Base-by-base conservation (phyloP, 176 grass and related monocot genomes). In the Oryza longistaminata region DNA sequence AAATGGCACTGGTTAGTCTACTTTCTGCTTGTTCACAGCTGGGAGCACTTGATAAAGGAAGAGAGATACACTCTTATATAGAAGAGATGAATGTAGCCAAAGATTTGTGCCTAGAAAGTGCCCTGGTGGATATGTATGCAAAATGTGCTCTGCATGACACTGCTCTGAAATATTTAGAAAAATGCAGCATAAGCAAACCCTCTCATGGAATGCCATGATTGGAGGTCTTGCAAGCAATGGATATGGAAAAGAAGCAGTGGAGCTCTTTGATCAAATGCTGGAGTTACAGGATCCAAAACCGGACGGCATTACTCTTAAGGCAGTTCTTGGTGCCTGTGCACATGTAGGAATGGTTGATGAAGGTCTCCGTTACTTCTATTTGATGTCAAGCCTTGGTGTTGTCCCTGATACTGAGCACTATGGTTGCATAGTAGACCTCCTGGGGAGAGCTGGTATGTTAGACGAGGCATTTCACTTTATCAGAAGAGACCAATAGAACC, bases 61-160 rank as follows among this genome's bases (percentile, higher is more conserved):
- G 68, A 76, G 82, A 78, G 45, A 87, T 97, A 62, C 93, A 97
- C 33, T 52, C 85, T 71, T 92, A 90, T 66, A 92, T 97, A 64
- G 64, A 93, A 46, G 91, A 97, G 10, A 91, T 85, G 13, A 91
- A 94, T 65, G 77, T 95, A 50, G 73, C 9, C 53, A 85, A 78
- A 76, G 92, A 97, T 53, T 26, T 83, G 9, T 91, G 79, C 68
- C 74, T 97, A 60, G 75, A 88, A 67, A 95, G 88, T 75, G 85
- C 91, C 25, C 88, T 97, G 12, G 62, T 97, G 1, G 95, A 95
- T 87, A 97, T 97, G 92, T 97, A 97, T 84, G 92, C 87, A 83
- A 94, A 97, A 69, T 94, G 92, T 80, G 91, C 91, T n/a, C 19
- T 90, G 88, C 87, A 88, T 15, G 89, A 90, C 2, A 83, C 82